Base-by-base conservation (phyloP, 2,329 filamentous ascomycete species). In the Trichoderma koningiopsis region DNA sequence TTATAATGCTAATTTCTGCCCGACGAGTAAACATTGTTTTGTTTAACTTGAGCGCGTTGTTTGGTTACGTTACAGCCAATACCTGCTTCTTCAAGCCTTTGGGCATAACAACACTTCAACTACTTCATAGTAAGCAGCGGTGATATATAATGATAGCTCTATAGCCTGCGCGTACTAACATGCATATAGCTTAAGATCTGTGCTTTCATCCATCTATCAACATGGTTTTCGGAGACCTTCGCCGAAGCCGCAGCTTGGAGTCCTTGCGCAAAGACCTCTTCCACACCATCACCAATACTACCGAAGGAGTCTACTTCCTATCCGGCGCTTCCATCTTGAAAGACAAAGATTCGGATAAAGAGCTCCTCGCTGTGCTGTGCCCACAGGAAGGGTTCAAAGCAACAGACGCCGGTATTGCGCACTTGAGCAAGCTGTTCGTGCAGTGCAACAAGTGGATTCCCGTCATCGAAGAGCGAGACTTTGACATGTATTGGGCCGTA, bases 161-260 rank as follows among this genome's bases (percentile, higher is more conserved):
- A 5, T 31, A 1, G 29, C 29, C 29, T 31, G 6, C 6, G 10
- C 10, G 33, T 37, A 43, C 64, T 67, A 24, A 67, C 6, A 16
- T 22, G 13, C 16, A 2, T 49, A 33, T 24, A 58, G 37, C 7
- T 33, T 33, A 13, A 33, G 14, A n/a, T 27, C 22, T 2, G 55
- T 58, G 40, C 31, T 43, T 57, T 4, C 52, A 37, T 22, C 22
- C 14, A 27, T 14, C 16, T 0, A 1, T 4, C 40, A 49, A 8
- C 2, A 67, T 67, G 64, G 55, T 58, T n/a, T n/a, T 63, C 24
- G 49, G 37, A n/a, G 37, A n/a, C 8, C 49, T 47, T 6, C 52
- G 33, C 16, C 66, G 59, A 56, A 60, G 47, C 40, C 66, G 66
- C 27, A 69, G 66, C 66, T 27, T 70, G 43, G 69, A 70, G 53